Evolutionary conservation across 305 asterid genomes (phyloP).

Genomic region (Rubia peregrina): DNA sequence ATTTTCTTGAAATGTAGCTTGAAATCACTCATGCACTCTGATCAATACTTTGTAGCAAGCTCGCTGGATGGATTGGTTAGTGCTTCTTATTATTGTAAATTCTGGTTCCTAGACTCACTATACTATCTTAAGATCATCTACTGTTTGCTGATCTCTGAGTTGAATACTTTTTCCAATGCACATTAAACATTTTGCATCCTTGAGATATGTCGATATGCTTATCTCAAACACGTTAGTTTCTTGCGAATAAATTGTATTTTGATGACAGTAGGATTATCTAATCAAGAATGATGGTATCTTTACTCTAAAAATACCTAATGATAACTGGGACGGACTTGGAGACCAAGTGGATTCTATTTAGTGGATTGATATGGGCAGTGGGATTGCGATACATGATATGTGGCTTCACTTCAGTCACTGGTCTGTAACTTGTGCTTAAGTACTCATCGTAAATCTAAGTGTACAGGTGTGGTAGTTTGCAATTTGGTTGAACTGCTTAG

Average conservation of each 20-base stretch:
- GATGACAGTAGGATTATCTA: background rate
- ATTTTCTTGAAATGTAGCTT: slow-evolving; percentile 43
- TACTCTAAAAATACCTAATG: background rate
- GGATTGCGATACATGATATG: background rate
- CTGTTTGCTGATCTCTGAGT: background rate
- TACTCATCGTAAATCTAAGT: background rate
- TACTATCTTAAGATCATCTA: background rate
- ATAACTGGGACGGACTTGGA: background rate
- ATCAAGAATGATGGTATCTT: background rate
- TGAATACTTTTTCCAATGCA: background rate
- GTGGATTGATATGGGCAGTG: background rate
- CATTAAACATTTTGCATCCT: background rate
- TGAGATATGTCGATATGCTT: slow-evolving; percentile 1
- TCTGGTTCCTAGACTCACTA: background rate
- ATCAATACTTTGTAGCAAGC: slow-evolving; percentile 83
- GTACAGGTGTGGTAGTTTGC: background rate
- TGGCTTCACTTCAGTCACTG: background rate
- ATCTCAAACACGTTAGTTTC: background rate
- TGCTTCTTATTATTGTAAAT: slow-evolving; percentile 20
- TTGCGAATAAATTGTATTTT: background rate
- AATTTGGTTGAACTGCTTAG: background rate
- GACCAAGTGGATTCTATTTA: background rate
- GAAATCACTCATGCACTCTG: slow-evolving; percentile 53
- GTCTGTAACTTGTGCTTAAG: background rate
- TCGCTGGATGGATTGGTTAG: slow-evolving; percentile 98